Evolutionary conservation across 805 yeast species (phyloP).

Genomic region (Kodamaea kakaduensis): DNA sequence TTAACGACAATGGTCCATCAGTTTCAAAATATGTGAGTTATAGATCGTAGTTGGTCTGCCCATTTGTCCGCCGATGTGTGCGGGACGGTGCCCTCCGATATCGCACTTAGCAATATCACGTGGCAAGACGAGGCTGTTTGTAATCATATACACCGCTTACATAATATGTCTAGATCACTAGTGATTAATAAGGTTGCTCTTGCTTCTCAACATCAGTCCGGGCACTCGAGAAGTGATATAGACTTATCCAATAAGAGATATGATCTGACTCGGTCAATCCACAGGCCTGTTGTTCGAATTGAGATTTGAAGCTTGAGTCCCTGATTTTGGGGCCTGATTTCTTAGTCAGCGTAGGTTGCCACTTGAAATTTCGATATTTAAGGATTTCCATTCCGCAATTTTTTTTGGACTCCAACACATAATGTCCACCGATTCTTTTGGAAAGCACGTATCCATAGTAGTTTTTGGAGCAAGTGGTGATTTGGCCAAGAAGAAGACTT

Average conservation of each 20-base stretch:
- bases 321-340: too few relatives aligned
- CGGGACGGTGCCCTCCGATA: constrained; percentile 2
- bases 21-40: too few relatives aligned
- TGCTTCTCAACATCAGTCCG: too few relatives aligned
- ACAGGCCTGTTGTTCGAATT: too few relatives aligned
- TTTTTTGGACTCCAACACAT: constrained; percentile 1
- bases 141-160: neutral
- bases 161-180: neutral
- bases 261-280: too few relatives aligned
- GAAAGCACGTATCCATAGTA: constrained; percentile 64
- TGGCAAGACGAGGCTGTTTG: constrained; percentile 3
- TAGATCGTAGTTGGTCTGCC: too few relatives aligned
- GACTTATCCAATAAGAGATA: too few relatives aligned
- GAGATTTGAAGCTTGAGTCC: too few relatives aligned
- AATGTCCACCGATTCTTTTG: constrained; percentile 41
- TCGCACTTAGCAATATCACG: constrained; percentile 4
- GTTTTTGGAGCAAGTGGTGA: constrained; percentile 97
- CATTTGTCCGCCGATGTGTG: too few relatives aligned
- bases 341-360: too few relatives aligned
- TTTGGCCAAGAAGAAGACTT: constrained; percentile 91
- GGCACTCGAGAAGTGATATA: too few relatives aligned
- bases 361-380: neutral
- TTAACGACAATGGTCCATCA: too few relatives aligned
- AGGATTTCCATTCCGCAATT: constrained; percentile 3
- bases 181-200: constrained; percentile 2